Evolutionary conservation across 2,329 filamentous ascomycete species (phyloP).

Genomic region (Hymenoscyphus scutula): DNA sequence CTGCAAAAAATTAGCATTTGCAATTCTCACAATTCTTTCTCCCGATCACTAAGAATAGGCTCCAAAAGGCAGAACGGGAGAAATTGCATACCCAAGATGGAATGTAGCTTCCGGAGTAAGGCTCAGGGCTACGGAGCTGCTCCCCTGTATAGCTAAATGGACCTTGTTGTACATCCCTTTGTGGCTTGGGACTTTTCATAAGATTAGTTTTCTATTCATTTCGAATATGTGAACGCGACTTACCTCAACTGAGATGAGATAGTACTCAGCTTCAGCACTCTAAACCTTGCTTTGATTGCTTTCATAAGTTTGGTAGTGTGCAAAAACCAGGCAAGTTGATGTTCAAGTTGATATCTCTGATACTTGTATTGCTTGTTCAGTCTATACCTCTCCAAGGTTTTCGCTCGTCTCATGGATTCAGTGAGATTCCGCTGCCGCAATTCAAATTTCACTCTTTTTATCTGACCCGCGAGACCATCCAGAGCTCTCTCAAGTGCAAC

Average conservation of each 20-base stretch:
- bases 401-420: not conserved
- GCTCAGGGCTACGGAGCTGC: not conserved
- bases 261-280: not conserved
- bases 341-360: not conserved
- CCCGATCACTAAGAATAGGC: no score
- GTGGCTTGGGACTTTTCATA: not conserved
- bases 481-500: not conserved
- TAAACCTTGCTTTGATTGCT: not conserved
- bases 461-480: slow-evolving; percentile 2
- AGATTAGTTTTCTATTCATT: not conserved
- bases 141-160: slow-evolving; percentile 2
- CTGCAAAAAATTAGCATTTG: not conserved
- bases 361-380: slow-evolving; percentile 3
- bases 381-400: not conserved
- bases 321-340: slow-evolving; percentile 3
- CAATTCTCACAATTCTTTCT: no score
- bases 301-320: slow-evolving; percentile 5
- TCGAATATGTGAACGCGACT: not conserved
- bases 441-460: not conserved
- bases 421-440: not conserved
- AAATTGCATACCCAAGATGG: not conserved
- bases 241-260: not conserved
- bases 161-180: not conserved
- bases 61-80: no score
- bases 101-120: not conserved